Conservation (phyloP, 148 eudicot species). For the Rhododendron kiyosumense region DNA sequence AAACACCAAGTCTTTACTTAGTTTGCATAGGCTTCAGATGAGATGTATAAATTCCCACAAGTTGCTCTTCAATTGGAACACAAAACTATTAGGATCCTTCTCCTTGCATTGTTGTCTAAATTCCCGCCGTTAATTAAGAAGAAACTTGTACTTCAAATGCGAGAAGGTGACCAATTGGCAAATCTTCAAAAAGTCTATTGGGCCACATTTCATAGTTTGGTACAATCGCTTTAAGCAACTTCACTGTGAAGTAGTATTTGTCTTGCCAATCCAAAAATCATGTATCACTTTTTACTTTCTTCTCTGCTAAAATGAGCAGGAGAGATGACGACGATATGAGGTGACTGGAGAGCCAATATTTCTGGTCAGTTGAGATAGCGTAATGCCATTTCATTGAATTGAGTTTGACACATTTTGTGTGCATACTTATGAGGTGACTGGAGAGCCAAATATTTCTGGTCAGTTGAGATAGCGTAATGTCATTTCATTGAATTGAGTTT, state of each 20-base stretch:
- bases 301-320: neutral
- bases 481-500: neutral
- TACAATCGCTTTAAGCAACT: neutral
- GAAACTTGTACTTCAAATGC: neutral
- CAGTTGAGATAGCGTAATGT: neutral
- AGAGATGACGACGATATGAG: neutral
- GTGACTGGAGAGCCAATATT: neutral
- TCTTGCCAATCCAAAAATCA: neutral
- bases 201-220: neutral
- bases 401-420: neutral
- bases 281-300: neutral
- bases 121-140: neutral
- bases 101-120: neutral
- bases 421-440: neutral
- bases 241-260: neutral
- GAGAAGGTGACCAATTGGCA: neutral
- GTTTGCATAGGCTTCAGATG: neutral
- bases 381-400: neutral
- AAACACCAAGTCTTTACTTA: neutral
- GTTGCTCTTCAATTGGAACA: neutral
- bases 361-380: neutral
- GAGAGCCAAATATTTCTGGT: neutral
- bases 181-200: neutral
- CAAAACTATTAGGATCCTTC: neutral
- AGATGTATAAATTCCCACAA: neutral